Evolutionary conservation across 352 stramenopile species (phyloP), one percentile per base, ranked within the genome.

Genomic region (Globisporangium uncinulatum): DNA sequence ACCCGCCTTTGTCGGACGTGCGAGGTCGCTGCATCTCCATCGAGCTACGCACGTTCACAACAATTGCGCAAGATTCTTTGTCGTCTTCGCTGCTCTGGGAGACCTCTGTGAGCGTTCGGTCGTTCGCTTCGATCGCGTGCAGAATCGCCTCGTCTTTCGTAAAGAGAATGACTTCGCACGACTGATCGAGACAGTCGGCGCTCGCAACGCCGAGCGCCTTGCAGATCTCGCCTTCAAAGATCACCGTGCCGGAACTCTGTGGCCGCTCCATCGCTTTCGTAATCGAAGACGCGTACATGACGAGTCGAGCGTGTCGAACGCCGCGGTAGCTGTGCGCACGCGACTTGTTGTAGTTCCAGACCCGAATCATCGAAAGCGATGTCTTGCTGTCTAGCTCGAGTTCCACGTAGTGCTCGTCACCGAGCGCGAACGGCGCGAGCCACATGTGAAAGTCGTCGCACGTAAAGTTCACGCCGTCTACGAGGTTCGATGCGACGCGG

Each of bases 261-360:
- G 31, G 31, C 34, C 51, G 50, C 0, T 20, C 9, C 1, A 13
- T 39, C 52, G 29, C 4, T 21, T 56, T 56, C 10, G 34, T 19
- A 1, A 14, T 31, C 48, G 20, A 19, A 46, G 47, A 45, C 0
- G 31, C 49, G 24, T 74, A 81, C 34, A 97, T 49, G 19, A 79
- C 49, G 1, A 97, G 36, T 7, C 81, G 70, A n/a, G 84, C 71
- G 6, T 76, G 61, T 8, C 76, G 70, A 44, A 83, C 82, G 1
- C 81, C 86, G 24, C 88, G 82, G 55, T 69, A 87, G 14, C 76
- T 95, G 32, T 95, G 82, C 1, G 85, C 83, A 9, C 89, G 71
- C 49, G 79, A 94, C 58, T 97, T 97, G 65, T 97, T 97, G 70
- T 97, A 97, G 62, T 97, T 97, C 90, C 89, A 97, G 17, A 97